phyloP scores from a whole-genome alignment of 345 rosid genomes.

The Crucihimalaya himalaica region DNA sequence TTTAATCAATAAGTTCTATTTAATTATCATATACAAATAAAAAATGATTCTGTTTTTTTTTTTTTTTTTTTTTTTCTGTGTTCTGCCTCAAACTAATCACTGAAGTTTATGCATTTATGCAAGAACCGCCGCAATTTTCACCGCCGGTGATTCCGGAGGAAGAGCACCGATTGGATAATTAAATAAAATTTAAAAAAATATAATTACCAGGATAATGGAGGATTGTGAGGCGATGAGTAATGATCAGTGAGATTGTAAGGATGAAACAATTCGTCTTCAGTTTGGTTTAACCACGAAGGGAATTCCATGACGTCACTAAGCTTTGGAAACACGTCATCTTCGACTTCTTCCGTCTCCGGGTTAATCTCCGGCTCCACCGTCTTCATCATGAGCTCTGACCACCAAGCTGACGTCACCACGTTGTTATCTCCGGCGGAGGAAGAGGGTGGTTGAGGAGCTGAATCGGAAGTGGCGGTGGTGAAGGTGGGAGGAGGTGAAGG shows the following conservation, averaged over 20 bases:
- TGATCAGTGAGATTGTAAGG: slow-evolving; percentile 52
- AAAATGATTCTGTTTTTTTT: not conserved
- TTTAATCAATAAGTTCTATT: slow-evolving; percentile 4
- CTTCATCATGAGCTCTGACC: slow-evolving; percentile 39
- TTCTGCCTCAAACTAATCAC: slow-evolving; percentile 28
- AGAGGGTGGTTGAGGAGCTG: slow-evolving; percentile 9
- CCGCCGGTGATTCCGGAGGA: slow-evolving; percentile 27
- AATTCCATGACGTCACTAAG: slow-evolving; percentile 79
- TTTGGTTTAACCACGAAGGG: slow-evolving; percentile 79
- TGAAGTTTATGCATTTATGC: slow-evolving; percentile 32
- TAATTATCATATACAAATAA: not conserved
- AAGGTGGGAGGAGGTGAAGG: slow-evolving; percentile 37
- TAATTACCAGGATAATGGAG: slow-evolving; percentile 79
- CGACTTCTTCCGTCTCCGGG: slow-evolving; percentile 56
- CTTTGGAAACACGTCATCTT: slow-evolving; percentile 60
- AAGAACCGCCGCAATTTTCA: slow-evolving; percentile 33
- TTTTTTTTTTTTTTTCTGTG: not conserved
- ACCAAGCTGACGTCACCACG: slow-evolving; percentile 46
- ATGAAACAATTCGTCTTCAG: slow-evolving; percentile 61
- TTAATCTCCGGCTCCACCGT: slow-evolving; percentile 32
- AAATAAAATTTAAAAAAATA: not conserved
- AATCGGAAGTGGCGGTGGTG: slow-evolving; percentile 11
- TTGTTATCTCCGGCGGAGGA: slow-evolving; percentile 41
- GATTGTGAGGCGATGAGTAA: slow-evolving; percentile 57
- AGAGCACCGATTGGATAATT: not conserved